phyloP scores from a whole-genome alignment of 1,139 yeast genomes.

The Schwanniomyces etchellsii region DNA sequence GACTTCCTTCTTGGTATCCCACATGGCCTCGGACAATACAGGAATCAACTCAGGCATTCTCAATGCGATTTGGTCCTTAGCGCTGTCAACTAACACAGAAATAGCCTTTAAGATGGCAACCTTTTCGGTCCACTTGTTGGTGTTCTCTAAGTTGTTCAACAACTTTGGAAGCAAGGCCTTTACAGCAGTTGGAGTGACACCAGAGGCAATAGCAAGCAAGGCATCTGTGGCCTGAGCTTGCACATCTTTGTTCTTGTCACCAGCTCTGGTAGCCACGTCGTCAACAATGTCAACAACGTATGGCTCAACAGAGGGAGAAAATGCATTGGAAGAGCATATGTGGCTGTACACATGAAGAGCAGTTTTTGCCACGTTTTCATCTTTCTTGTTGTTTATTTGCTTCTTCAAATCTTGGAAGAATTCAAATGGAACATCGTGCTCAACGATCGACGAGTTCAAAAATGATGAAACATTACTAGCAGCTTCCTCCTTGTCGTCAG shows the following conservation, averaged over 20 bases:
- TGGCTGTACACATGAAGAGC: slow-evolving; percentile 82
- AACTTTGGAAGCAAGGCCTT: slow-evolving; percentile 85
- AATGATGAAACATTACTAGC: slow-evolving; percentile 89
- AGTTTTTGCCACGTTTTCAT: slow-evolving; percentile 54
- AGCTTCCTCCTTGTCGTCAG: slow-evolving; percentile 84
- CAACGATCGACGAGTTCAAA: slow-evolving; percentile 95
- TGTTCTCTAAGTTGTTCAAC: slow-evolving; percentile 58
- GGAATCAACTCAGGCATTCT: slow-evolving; percentile 99
- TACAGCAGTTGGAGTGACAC: slow-evolving; percentile 89
- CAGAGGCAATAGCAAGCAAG: slow-evolving; percentile 68
- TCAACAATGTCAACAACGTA: slow-evolving; percentile 72
- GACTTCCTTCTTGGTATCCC: slow-evolving; percentile 99
- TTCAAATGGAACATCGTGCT: slow-evolving; percentile 94
- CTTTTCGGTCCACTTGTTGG: slow-evolving; percentile 98
- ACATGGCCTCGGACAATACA: slow-evolving; percentile 97
- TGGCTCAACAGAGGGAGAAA: slow-evolving; percentile 94
- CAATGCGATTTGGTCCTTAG: slow-evolving; percentile 92
- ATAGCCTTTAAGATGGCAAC: slow-evolving; percentile 82
- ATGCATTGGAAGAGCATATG: slow-evolving; percentile 75
- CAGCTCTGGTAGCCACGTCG: slow-evolving; percentile 70
- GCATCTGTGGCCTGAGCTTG: slow-evolving; percentile 69
- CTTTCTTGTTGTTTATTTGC: slow-evolving; percentile 78
- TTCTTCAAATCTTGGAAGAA: slow-evolving; percentile 75
- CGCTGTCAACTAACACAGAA: slow-evolving; percentile 85
- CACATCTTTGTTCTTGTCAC: slow-evolving; percentile 81